A percentile compares a stretch with the other conserved stretches of the same genome.
These are phyloP conservation scores for Leccinum truebloodii DNA, from an alignment of 768 basidiomycete species.

Conservation along the genomic window DNA sequence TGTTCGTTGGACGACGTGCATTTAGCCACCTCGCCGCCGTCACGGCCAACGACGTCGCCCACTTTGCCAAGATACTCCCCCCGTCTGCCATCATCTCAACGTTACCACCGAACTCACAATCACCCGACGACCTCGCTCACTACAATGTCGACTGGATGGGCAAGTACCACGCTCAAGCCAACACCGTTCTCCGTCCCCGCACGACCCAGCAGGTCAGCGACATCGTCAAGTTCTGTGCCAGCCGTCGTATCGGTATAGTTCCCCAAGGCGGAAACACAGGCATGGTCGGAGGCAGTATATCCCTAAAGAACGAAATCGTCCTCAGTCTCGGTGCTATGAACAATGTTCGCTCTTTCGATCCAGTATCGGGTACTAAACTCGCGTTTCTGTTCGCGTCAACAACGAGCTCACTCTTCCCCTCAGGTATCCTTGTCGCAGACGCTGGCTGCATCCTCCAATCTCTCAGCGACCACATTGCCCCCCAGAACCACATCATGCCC, in stretches of 20 bases:
- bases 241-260: slow-evolving; percentile 81
- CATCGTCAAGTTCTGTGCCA: slow-evolving; percentile 85
- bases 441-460: slow-evolving; percentile 93
- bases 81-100: slow-evolving; percentile 68
- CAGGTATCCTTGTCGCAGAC: slow-evolving; percentile 89
- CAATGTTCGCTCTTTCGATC: slow-evolving; percentile 78
- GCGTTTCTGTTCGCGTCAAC: slow-evolving; percentile 4
- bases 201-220: slow-evolving; percentile 85
- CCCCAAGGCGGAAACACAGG: slow-evolving; percentile 99
- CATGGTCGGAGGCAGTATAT: slow-evolving; percentile 93
- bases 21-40: slow-evolving; percentile 47
- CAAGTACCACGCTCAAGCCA: slow-evolving; percentile 84
- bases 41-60: slow-evolving; percentile 57
- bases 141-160: slow-evolving; percentile 97
- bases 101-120: slow-evolving; percentile 46
- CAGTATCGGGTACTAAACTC: slow-evolving; percentile 64
- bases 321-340: slow-evolving; percentile 83
- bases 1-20: slow-evolving; percentile 17
- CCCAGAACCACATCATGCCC: slow-evolving; percentile 94
- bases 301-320: slow-evolving; percentile 83
- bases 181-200: slow-evolving; percentile 87
- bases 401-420: slow-evolving; percentile 2
- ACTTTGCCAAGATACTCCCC: slow-evolving; percentile 68
- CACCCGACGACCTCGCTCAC: slow-evolving; percentile 65
- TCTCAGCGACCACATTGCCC: slow-evolving; percentile 81